Evolutionary conservation across 495 filamentous ascomycete genomes (phyloP).

Genomic region (Penicillium cosmopolitanum): DNA sequence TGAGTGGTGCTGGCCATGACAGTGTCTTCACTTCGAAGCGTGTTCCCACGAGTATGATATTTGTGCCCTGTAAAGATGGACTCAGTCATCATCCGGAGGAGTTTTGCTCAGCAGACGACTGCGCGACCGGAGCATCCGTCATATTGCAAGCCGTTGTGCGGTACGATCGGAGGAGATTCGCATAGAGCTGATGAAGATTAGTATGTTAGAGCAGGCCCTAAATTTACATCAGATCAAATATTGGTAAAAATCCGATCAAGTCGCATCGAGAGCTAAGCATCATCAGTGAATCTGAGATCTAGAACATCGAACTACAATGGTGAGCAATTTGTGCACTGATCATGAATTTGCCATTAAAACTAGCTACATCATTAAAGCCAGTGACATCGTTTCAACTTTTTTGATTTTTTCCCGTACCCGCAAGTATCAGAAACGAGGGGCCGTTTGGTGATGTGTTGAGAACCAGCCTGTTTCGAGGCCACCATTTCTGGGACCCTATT

Average conservation of each 20-base stretch:
- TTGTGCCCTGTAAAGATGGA: conserved; percentile 67
- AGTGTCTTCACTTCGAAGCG: conserved; percentile 62
- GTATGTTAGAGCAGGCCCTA: too few species aligned
- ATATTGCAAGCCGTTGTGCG: conserved; percentile 61
- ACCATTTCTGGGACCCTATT: conserved; percentile 29
- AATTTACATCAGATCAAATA: too few species aligned
- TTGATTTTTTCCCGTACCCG: conserved; percentile 35
- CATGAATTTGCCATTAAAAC: conserved; percentile 39
- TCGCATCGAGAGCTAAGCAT: too few species aligned
- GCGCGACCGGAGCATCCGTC: conserved; percentile 65
- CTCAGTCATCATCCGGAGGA: conserved; percentile 68
- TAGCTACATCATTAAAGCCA: conserved; percentile 38
- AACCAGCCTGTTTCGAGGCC: conserved; percentile 35
- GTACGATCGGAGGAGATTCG: conserved; percentile 57
- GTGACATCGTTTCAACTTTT: conserved; percentile 35
- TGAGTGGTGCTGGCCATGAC: conserved; percentile 66
- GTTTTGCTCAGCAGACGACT: conserved; percentile 63
- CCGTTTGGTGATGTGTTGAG: conserved; percentile 28
- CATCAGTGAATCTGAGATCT: too few species aligned
- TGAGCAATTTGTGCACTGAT: conserved; percentile 19
- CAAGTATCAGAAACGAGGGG: conserved; percentile 24
- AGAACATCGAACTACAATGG: neutral
- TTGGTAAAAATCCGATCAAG: too few species aligned
- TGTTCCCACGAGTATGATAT: conserved; percentile 68
- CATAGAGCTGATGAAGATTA: conserved; percentile 5